Evolutionary conservation across 129 eudicot genomes (phyloP).

Genomic region (Lactuca saligna): DNA sequence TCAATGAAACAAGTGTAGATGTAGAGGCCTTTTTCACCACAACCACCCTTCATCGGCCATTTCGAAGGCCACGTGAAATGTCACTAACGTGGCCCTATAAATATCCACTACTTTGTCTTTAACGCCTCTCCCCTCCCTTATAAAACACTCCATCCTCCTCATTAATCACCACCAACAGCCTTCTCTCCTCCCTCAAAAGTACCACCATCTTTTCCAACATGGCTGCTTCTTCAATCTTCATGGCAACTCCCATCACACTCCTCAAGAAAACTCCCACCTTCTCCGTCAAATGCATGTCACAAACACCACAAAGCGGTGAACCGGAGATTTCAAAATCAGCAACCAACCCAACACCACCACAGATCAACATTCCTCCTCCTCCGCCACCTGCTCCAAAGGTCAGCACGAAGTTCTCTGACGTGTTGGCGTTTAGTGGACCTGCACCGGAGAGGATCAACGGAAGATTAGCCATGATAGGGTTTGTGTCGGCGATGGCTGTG

Average conservation of each 20-base stretch:
- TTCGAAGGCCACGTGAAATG: neutral
- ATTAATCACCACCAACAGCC: neutral
- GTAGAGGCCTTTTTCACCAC: too few species aligned
- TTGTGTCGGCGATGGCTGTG: too few species aligned
- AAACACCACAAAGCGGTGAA: too few species aligned
- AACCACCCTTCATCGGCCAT: too few species aligned
- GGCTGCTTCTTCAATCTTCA: slow-evolving; percentile 42
- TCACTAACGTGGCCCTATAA: slow-evolving; percentile 51
- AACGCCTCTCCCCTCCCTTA: neutral
- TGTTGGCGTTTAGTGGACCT: too few species aligned
- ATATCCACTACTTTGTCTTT: slow-evolving; percentile 46
- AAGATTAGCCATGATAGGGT: too few species aligned
- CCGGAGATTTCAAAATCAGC: neutral
- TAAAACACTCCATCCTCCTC: neutral
- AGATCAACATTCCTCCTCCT: neutral
- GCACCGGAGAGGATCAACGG: too few species aligned
- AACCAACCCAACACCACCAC: too few species aligned
- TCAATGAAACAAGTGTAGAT: neutral
- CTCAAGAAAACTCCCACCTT: neutral
- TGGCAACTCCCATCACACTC: slow-evolving; percentile 4
- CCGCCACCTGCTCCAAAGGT: neutral
- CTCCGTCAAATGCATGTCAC: neutral
- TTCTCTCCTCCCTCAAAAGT: neutral
- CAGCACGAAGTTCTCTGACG: too few species aligned
- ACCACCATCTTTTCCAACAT: neutral